Evolutionary conservation across 2,329 filamentous ascomycete species (phyloP), one percentile per base, ranked within the genome.

Genomic region (Fusarium tanahbumbuense): DNA sequence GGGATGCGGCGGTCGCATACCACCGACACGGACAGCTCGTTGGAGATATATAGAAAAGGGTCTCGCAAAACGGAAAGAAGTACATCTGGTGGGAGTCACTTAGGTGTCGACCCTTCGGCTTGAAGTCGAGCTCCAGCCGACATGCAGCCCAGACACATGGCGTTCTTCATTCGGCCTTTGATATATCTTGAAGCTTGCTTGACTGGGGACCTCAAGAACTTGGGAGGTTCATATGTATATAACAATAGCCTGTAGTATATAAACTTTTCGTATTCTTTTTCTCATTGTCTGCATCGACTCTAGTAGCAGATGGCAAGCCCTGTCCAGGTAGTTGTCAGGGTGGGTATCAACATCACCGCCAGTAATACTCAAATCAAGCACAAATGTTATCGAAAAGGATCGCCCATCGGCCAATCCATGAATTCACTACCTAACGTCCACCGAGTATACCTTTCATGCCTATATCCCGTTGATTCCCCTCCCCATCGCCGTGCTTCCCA

Each of bases 401-500:
- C 49, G 50, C 62, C 55, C 50, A 53, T 74, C 70, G 71, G 71
- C 60, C 70, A 73, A 64, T 49, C 45, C 64, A 56, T 72, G 68
- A 71, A 68, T 69, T 70, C 68, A 72, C 64, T 73, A 71, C 60
- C 70, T 74, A 74, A 67, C 59, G 58, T 62, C 64, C 49, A 68
- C 72, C 70, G 68, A 72, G 59, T 74, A 56, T 70, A 64, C 70
- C 72, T 44, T 48, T 72, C 68, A 68, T 74, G 72, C 72, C 72
- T 68, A 57, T 70, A 62, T 70, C 64, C 68, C 68, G 64, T 64
- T 57, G 64, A 49, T 30, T 48, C 63, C 49, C 22, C 34, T 37
- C 49, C 68, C 68, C 72, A 74, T 74, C 72, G 72, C 72, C 72
- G 68, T 73, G 71, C 71, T 73, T 72, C 71, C 71, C 63, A 63